phyloP scores from a whole-genome alignment of 1,139 yeast genomes.

The Eremothecium cymbalariae region DNA sequence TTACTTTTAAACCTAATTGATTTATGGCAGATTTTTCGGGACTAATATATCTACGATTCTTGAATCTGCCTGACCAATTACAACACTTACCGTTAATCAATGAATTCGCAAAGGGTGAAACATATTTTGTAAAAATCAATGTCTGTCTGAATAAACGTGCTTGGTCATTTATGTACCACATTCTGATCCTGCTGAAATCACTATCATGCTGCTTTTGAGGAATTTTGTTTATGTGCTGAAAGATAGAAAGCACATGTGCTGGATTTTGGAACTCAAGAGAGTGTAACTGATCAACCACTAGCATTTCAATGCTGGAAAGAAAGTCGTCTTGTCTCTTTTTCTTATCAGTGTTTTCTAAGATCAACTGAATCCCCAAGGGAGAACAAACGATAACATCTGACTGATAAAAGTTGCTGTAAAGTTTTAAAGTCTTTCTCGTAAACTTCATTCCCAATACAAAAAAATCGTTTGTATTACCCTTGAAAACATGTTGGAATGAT shows the following conservation, averaged over 20 bases:
- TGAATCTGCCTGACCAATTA: slow-evolving; percentile 61
- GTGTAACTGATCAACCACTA: slow-evolving; percentile 74
- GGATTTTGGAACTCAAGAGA: slow-evolving; percentile 90
- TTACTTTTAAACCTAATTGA: slow-evolving; percentile 46
- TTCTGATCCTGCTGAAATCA: slow-evolving; percentile 83
- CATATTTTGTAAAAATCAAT: slow-evolving; percentile 60
- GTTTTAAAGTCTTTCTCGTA: slow-evolving; percentile 77
- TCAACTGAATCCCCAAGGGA: slow-evolving; percentile 81
- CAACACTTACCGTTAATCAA: slow-evolving; percentile 48
- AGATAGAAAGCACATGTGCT: slow-evolving; percentile 71
- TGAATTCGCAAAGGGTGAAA: slow-evolving; percentile 75
- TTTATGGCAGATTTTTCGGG: slow-evolving; percentile 38
- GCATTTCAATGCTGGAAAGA: slow-evolving; percentile 77
- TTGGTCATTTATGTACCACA: slow-evolving; percentile 87
- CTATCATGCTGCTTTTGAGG: slow-evolving; percentile 77
- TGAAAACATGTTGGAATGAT: slow-evolving; percentile 71
- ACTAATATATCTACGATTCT: slow-evolving; percentile 36
- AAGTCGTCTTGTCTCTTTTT: slow-evolving; percentile 57
- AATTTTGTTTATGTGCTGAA: slow-evolving; percentile 62
- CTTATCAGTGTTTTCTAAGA: slow-evolving; percentile 50
- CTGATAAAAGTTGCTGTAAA: slow-evolving; percentile 75
- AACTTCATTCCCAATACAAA: slow-evolving; percentile 84
- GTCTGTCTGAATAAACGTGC: slow-evolving; percentile 71
- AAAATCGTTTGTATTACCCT: slow-evolving; percentile 87
- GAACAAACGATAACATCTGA: slow-evolving; percentile 87